phyloP scores from a whole-genome alignment of 345 rosid species.

The Bruguiera gymnorhiza region DNA sequence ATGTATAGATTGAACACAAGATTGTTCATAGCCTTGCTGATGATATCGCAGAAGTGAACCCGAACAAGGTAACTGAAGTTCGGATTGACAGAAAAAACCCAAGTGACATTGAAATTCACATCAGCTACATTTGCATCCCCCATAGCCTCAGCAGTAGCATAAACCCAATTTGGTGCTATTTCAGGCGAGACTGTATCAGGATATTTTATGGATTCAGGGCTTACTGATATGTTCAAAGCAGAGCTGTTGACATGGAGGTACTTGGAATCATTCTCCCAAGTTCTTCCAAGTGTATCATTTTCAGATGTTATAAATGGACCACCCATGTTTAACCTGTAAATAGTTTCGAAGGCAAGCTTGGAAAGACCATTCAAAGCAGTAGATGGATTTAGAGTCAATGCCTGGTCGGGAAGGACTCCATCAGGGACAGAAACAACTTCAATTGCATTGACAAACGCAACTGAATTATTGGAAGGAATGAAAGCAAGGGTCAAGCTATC shows the following conservation, averaged over 20 bases:
- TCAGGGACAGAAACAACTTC: slow-evolving; percentile 90
- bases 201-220: slow-evolving; percentile 65
- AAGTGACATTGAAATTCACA: slow-evolving; percentile 77
- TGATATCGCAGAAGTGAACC: slow-evolving; percentile 82
- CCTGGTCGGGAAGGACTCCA: slow-evolving; percentile 69
- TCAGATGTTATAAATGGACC: slow-evolving; percentile 82
- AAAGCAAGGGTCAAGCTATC: slow-evolving; percentile 57
- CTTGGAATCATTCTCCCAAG: slow-evolving; percentile 78
- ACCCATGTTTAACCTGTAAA: slow-evolving; percentile 87
- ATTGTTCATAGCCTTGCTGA: slow-evolving; percentile 62
- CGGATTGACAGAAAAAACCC: slow-evolving; percentile 72
- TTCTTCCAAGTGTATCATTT: slow-evolving; percentile 89
- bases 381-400: slow-evolving; percentile 59
- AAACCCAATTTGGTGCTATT: slow-evolving; percentile 86
- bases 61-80: slow-evolving; percentile 79
- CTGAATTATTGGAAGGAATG: slow-evolving; percentile 70
- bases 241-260: slow-evolving; percentile 88
- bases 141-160: slow-evolving; percentile 89
- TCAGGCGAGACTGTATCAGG: slow-evolving; percentile 45
- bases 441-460: slow-evolving; percentile 83
- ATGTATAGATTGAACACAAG: slow-evolving; percentile 81
- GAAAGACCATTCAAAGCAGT: slow-evolving; percentile 61
- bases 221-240: slow-evolving; percentile 58
- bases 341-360: slow-evolving; percentile 68
- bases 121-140: slow-evolving; percentile 67